phyloP scores from a whole-genome alignment of 495 filamentous ascomycete species.

The Barbatosphaeria neglecta region DNA sequence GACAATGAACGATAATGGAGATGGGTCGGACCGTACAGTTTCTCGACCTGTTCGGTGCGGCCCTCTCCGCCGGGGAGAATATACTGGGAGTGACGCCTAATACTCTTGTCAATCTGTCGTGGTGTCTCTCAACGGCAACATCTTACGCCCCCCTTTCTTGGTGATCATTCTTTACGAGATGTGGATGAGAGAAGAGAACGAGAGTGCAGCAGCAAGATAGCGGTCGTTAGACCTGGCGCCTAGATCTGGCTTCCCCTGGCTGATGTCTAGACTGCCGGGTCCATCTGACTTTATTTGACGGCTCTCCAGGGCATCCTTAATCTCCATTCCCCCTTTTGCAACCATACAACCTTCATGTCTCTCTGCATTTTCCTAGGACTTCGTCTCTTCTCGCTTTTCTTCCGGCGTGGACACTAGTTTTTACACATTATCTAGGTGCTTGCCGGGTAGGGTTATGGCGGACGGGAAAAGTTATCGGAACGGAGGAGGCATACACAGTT shows the following conservation, averaged over 20 bases:
- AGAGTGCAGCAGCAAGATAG: constrained; percentile 17
- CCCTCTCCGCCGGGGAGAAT: background rate
- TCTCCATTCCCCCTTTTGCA: constrained; percentile 4
- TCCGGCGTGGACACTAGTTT: constrained; percentile 25
- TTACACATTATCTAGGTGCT: constrained; percentile 13
- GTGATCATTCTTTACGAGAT: background rate
- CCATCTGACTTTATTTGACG: constrained; percentile 11
- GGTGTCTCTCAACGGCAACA: background rate
- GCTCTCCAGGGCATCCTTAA: constrained; percentile 4
- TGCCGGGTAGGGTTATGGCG: constrained; percentile 21
- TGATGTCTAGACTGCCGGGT: constrained; percentile 16
- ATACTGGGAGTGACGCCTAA: background rate
- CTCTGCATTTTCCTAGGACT: constrained; percentile 16
- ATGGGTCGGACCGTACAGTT: background rate
- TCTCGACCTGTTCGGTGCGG: background rate
- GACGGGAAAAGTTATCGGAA: constrained; percentile 21
- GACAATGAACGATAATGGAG: background rate
- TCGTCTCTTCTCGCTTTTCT: constrained; percentile 19
- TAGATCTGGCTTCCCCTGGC: constrained; percentile 14
- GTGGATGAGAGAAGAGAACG: no score
- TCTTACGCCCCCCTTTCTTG: background rate
- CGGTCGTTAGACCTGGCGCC: constrained; percentile 21
- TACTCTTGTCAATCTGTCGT: background rate
- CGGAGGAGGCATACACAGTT: background rate
- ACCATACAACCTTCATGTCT: constrained; percentile 20